A percentile compares a stretch with the other conserved stretches of the same genome.
These are phyloP conservation scores for Apium graveolens DNA, from an alignment of 129 eudicot species.

Conservation along the genomic window DNA sequence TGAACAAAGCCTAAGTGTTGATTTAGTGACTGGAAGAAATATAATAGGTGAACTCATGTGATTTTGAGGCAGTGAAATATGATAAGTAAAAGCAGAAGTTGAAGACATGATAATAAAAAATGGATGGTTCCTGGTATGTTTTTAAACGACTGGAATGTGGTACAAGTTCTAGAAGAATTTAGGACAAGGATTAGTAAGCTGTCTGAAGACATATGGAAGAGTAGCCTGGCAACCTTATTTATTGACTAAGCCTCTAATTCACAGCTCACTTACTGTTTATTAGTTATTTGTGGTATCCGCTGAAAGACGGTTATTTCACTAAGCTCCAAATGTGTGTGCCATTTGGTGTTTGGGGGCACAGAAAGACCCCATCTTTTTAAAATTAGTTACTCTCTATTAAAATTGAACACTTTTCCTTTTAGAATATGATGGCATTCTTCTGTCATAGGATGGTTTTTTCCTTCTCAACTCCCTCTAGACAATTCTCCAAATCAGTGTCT, in stretches of 20 bases:
- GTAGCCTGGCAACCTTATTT: not conserved
- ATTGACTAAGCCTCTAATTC: not conserved
- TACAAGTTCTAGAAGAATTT: not conserved
- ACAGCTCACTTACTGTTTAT: not conserved
- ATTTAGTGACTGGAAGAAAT: not conserved
- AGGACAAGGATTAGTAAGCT: too few relatives aligned
- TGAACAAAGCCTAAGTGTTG: not conserved
- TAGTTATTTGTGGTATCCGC: not conserved
- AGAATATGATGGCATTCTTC: not conserved
- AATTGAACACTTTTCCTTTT: too few relatives aligned
- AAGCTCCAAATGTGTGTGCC: not conserved
- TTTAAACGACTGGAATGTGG: not conserved
- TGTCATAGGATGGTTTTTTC: not conserved
- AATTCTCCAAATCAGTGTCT: not conserved
- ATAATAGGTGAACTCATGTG: not conserved
- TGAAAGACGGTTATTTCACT: not conserved
- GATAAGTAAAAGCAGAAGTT: not conserved
- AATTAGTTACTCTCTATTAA: not conserved
- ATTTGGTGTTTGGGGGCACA: not conserved
- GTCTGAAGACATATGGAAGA: not conserved
- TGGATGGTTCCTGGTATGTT: not conserved
- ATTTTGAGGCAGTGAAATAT: not conserved
- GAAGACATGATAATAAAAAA: not conserved
- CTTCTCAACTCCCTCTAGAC: not conserved
- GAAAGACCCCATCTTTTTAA: not conserved